Base-by-base conservation (phyloP, 148 eudicot species). In the Polygonum aviculare region DNA sequence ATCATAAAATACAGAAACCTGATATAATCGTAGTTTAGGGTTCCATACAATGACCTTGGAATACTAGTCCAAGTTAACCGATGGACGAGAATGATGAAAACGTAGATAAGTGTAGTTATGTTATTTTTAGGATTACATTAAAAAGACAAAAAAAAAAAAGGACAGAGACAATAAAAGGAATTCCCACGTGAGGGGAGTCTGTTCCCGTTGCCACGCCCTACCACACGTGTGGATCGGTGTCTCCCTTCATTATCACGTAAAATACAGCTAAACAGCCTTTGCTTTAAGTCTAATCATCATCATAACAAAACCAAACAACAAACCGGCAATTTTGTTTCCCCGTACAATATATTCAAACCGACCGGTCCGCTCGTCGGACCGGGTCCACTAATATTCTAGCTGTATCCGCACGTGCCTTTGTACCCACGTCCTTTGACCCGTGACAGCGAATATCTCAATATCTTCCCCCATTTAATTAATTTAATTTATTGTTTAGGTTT, bases 401-500 rank as follows among this genome's bases (percentile, higher is more conserved):
- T 67, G 72, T 67, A 67, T 35, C 21, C 72, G 72, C 72, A 67
- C 72, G 72, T 67, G 72, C 72, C 40, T 36, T 67, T 67, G 72
- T 67, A 67, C 19, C 19, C 72, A 35, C 72, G 15, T 36, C 5
- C 7, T 35, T 67, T 67, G 72, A 67, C 72, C 45, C 44, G 45
- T 67, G 72, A 67, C 72, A 67, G 21, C 72, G 11, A 67, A 31
- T 62, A 62, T 33, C 69, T 54, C 59, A 14, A 59, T 21, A 21
- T 26, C 67, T 26, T 59, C 14, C 35, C 67, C 38, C 38, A 6
- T 15, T 67, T 35, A 67, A 4, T 67, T 38, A 36, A 11, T 67
- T 3, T 6, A 41, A 8, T 44, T 26, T 26, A 26, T 26, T 26
- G 31, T 26, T 67, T 67, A 7, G 44, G 45, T 35, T 67, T 5